Evolutionary conservation across 164 flowering plant species (phyloP).

Genomic region (Litsea cubeba): DNA sequence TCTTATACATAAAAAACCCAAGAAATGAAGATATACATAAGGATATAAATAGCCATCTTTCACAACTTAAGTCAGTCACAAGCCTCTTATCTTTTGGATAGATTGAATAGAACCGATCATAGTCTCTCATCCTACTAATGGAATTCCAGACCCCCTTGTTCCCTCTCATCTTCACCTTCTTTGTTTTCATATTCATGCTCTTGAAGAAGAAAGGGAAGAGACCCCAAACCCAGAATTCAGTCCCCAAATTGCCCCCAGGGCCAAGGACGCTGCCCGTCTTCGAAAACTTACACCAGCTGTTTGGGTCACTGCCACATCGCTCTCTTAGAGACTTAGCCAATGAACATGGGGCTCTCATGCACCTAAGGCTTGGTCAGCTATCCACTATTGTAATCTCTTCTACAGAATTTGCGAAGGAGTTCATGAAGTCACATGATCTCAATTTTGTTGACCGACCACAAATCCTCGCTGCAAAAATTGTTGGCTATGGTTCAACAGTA

Average conservation of each 20-base stretch:
- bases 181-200: not conserved
- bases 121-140: not conserved
- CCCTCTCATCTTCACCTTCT: not conserved
- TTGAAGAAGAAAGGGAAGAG: not conserved
- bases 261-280: slow-evolving; percentile 7
- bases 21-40: no score
- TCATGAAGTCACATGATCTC: slow-evolving; percentile 21
- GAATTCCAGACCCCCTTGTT: not conserved
- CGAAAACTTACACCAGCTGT: slow-evolving; percentile 6
- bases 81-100: no score
- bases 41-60: no score
- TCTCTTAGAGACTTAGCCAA: not conserved
- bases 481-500: slow-evolving; percentile 7
- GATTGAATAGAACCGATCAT: no score
- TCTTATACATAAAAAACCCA: no score
- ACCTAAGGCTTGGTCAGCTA: slow-evolving; percentile 7
- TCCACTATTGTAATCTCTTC: slow-evolving; percentile 5
- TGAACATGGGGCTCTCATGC: slow-evolving; percentile 8
- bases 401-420: slow-evolving; percentile 9
- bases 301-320: not conserved
- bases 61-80: no score
- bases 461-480: not conserved
- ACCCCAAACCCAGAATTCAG: not conserved
- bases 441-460: slow-evolving; percentile 10
- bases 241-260: slow-evolving; percentile 6